Evolutionary conservation across 208 protist species (phyloP).

Genomic region (Crithidia bombi): DNA sequence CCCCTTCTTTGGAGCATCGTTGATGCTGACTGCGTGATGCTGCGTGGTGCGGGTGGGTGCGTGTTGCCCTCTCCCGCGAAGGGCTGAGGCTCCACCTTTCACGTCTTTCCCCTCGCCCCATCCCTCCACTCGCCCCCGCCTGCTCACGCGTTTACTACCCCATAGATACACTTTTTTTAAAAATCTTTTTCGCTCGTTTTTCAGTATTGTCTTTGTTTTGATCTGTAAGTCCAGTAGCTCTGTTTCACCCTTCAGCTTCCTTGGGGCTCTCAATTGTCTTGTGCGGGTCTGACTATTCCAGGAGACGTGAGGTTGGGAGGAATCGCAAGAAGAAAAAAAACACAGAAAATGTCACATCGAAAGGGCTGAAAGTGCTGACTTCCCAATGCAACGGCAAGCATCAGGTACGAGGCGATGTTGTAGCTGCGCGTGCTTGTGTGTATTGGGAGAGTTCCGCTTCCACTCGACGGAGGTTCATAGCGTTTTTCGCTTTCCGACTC

Average conservation of each 20-base stretch:
- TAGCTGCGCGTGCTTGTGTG: too few relatives aligned
- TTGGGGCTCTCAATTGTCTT: not conserved
- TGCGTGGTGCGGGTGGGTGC: not conserved
- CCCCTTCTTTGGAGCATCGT: not conserved
- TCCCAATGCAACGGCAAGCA: too few relatives aligned
- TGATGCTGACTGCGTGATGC: conserved; percentile 8
- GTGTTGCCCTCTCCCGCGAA: not conserved
- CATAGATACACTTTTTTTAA: conserved; percentile 27
- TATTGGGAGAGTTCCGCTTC: too few relatives aligned
- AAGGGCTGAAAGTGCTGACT: too few relatives aligned
- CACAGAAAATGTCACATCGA: too few relatives aligned
- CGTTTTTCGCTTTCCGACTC: too few relatives aligned
- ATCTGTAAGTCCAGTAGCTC: conserved; percentile 7
- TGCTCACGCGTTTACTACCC: not conserved
- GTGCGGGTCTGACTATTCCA: not conserved
- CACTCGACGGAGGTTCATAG: too few relatives aligned
- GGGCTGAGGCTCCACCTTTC: not conserved
- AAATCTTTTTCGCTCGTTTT: too few relatives aligned
- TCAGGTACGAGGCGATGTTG: too few relatives aligned
- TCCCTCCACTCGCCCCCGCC: not conserved
- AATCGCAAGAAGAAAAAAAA: not conserved
- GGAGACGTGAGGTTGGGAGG: conserved; percentile 12
- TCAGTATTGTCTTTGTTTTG: not conserved
- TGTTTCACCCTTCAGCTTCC: conserved; percentile 13
- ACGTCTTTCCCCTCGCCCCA: not conserved